phyloP scores from a whole-genome alignment of 2,329 filamentous ascomycete genomes.

The Aspergillus sp. region DNA sequence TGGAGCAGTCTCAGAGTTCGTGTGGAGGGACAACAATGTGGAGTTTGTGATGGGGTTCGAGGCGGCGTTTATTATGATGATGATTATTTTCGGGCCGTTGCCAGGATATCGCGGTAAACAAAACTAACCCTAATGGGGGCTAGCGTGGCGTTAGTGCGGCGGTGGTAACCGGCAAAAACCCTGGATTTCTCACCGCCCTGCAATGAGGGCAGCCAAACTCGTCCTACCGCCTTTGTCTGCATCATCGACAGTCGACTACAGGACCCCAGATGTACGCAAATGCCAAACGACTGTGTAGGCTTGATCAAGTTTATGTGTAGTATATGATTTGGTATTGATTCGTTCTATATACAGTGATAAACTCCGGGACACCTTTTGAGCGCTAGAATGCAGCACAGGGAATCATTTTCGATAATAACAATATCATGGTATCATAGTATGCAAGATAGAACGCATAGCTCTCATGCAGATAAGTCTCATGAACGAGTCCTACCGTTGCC shows the following conservation, averaged over 20 bases:
- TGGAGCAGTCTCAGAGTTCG: not conserved
- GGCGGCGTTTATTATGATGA: constrained; percentile 24
- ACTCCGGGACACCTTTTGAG: constrained; percentile 12
- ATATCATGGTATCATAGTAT: not conserved
- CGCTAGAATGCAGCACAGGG: not conserved
- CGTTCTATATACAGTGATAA: not conserved
- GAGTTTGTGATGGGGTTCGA: constrained; percentile 8
- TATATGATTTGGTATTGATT: no score
- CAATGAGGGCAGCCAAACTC: not conserved
- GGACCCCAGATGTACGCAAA: no score
- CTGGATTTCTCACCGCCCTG: constrained; percentile 15
- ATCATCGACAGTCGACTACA: no score
- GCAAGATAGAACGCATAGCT: not conserved
- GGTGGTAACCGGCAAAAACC: constrained; percentile 16
- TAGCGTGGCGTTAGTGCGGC: constrained; percentile 7
- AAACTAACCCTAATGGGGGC: constrained; percentile 28
- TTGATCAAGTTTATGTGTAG: no score
- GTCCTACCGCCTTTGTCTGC: not conserved
- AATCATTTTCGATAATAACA: not conserved
- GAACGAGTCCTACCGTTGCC: not conserved
- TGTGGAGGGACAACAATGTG: not conserved
- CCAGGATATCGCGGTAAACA: constrained; percentile 33
- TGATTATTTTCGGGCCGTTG: constrained; percentile 27
- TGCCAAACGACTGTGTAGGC: no score
- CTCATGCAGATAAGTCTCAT: not conserved